phyloP scores from a whole-genome alignment of 805 yeast genomes.

The Maudiozyma saulgeensis region DNA sequence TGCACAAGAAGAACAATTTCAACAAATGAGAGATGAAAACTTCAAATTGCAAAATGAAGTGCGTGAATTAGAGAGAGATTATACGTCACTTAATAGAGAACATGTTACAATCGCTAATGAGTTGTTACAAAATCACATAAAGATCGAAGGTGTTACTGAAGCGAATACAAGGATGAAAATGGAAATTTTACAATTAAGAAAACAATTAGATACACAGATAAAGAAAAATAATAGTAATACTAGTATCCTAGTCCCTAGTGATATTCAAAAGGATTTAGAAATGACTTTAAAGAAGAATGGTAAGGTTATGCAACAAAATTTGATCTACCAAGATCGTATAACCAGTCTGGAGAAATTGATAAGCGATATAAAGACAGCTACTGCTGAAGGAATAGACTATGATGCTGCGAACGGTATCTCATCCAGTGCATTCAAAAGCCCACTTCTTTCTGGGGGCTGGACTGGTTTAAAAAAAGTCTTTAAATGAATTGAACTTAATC shows the following conservation, averaged over 20 bases:
- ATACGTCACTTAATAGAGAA: conserved; percentile 63
- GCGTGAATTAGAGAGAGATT: conserved; percentile 61
- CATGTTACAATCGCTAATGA: conserved; percentile 82
- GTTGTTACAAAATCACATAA: conserved; percentile 69
- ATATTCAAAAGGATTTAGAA: conserved; percentile 42
- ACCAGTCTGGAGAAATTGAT: conserved; percentile 35
- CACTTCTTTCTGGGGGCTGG: conserved; percentile 12
- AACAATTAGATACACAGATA: conserved; percentile 27
- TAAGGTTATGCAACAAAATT: conserved; percentile 55
- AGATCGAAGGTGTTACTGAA: conserved; percentile 60
- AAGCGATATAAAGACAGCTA: conserved; percentile 28
- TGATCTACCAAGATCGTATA: conserved; percentile 45
- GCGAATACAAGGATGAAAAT: conserved; percentile 53
- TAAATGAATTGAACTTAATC: background rate
- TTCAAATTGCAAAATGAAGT: conserved; percentile 65
- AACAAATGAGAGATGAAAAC: conserved; percentile 54
- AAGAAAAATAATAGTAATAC: conserved; percentile 25
- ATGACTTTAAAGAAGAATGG: conserved; percentile 49
- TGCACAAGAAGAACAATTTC: conserved; percentile 52
- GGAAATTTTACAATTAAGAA: conserved; percentile 40
- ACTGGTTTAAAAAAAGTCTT: conserved; percentile 11
- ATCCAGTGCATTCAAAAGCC: conserved; percentile 1
- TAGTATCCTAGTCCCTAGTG: conserved; percentile 25
- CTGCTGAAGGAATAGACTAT: conserved; percentile 8
- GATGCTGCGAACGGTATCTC: background rate